A percentile compares a stretch with the other conserved stretches of the same genome.
Conservation (phyloP, 2,329 filamentous ascomycete genomes). For the Fusarium palustre region DNA sequence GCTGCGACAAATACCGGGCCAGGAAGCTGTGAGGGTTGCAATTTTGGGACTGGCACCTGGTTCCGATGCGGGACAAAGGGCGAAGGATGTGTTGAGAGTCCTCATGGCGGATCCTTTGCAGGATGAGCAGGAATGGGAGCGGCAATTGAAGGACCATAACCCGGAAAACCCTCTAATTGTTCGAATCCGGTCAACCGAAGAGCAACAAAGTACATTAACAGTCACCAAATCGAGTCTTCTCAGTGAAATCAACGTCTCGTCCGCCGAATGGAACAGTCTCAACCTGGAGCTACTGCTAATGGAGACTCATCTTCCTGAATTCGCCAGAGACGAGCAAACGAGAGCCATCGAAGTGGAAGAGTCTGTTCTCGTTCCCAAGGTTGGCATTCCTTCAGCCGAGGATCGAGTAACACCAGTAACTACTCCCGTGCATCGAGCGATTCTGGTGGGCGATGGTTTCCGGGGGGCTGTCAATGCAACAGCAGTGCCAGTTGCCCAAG, state of each 20-base stretch:
- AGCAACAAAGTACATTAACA: constrained; percentile 47
- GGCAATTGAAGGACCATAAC: constrained; percentile 65
- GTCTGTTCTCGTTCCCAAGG: constrained; percentile 77
- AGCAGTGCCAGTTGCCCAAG: constrained; percentile 55
- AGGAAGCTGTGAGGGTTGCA: constrained; percentile 69
- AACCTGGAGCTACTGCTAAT: constrained; percentile 74
- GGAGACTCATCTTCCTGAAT: constrained; percentile 58
- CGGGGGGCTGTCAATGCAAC: constrained; percentile 70
- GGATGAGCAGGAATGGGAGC: constrained; percentile 74
- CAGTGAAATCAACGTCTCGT: constrained; percentile 71
- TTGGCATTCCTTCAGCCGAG: constrained; percentile 76
- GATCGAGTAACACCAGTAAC: constrained; percentile 75
- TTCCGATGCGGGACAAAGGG: constrained; percentile 58
- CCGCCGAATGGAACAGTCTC: constrained; percentile 68
- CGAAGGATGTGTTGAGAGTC: constrained; percentile 74
- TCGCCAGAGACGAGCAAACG: constrained; percentile 48
- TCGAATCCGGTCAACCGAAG: constrained; percentile 58
- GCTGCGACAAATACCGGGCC: constrained; percentile 65
- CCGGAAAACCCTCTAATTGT: constrained; percentile 71
- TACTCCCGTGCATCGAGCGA: constrained; percentile 85
- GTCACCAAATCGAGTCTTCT: constrained; percentile 56
- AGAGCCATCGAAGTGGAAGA: constrained; percentile 64
- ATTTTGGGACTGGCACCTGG: constrained; percentile 62
- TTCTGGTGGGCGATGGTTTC: constrained; percentile 80
- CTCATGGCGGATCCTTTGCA: constrained; percentile 77